Evolutionary conservation across 768 basidiomycete species (phyloP), one percentile per base, ranked within the genome.

Genomic region (Suillus subaureus): DNA sequence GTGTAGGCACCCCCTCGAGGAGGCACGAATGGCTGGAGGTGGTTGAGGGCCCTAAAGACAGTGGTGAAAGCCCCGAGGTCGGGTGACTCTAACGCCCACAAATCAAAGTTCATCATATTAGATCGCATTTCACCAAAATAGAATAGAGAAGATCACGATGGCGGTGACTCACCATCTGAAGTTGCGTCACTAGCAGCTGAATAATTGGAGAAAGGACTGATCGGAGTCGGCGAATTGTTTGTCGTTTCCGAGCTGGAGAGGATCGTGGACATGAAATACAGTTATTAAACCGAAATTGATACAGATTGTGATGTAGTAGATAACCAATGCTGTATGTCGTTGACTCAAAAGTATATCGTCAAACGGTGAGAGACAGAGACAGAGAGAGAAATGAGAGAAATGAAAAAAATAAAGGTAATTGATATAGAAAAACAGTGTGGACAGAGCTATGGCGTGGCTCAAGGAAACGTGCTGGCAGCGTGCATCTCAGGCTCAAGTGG

Each of bases 21-120:
- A 51, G 52, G 52, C 28, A 66, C 72, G 77, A 80, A 82, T 4
- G 81, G 87, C 66, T 88, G 86, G 0, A 88, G 72, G 63, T 88
- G 83, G 23, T 79, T 82, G 76, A 88, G 80, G 63, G 87, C 90
- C n/a, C 89, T 83, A 55, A 92, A 84, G 28, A 92, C 89, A 42
- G 85, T 81, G 16, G 81, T 84, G 75, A 92, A 92, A 11, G 89
- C 88, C 8, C 91, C 91, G 9, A 92, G 82, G 75, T 91, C 89
- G 51, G 90, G 90, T 65, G 84, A 83, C 73, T 91, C 85, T 86
- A 75, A 62, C 40, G 40, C 42, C 61, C 23, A 37, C n/a, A 31
- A 62, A 62, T 37, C 16, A 49, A 23, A 49, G 23, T 49, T 23
- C 2, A 49, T 49, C n/a, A 16, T 15, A 28, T 51, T 16, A 51